Evolutionary conservation across 2,329 filamentous ascomycete genomes (phyloP), one percentile per base, ranked within the genome.

Genomic region (Trichophyton mentagrophytes): DNA sequence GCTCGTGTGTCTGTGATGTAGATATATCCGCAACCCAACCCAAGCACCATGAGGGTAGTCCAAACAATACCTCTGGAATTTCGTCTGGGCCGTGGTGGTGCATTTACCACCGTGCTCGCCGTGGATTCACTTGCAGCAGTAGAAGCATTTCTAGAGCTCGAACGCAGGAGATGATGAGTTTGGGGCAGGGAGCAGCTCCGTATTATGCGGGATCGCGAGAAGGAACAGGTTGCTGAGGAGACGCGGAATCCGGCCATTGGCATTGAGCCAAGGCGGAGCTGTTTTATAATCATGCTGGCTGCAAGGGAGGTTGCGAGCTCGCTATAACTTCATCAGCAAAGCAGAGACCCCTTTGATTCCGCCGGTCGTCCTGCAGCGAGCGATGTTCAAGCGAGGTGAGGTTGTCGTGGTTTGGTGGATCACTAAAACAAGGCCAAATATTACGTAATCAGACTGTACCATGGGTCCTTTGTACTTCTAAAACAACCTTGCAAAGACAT

Each of bases 1-100:
- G 87, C 84, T 63, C 88, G 79, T 5, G 87, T 90, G 71, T 90
- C 88, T 60, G 87, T 90, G n/a, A 78, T 74, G 69, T 90, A 90
- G 64, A 88, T 73, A 71, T 86, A 89, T 49, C 78, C 74, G 53
- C 79, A 74, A 47, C 74, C 67, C 13, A 77, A 64, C 4, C 74
- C 72, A 4, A 85, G 65, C 1, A 79, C 73, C 47, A 86, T 66
- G 1, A 81, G 76, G 20, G 82, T 80, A 33, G 44, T 58, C 60
- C 60, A 61, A 20, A 60, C 5, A 17, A 60, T 15, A 9, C 42
- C 44, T 8, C 60, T 49, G 3, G 58, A 30, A 20, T 53, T 60
- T 33, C 61, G 36, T 38, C 47, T 63, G 22, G 53, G 38, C 20
- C 25, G 22, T 27, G 22, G 13, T 33, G 60, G 7, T 3, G 17